Evolutionary conservation across 306 rosid genomes (phyloP).

Genomic region (Carpinus viminea): DNA sequence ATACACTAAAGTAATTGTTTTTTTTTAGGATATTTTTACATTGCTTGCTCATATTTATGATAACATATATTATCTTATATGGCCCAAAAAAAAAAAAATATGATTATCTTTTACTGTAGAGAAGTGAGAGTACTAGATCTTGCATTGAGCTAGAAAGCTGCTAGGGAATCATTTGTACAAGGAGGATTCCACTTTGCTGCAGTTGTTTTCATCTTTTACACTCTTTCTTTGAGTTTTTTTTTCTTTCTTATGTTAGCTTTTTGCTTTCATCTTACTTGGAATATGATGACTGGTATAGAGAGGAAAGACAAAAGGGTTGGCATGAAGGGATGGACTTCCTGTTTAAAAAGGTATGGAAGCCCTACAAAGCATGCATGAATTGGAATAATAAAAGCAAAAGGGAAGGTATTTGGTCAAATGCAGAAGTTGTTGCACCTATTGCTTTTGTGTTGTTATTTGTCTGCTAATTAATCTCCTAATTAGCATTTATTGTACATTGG

Average conservation of each 20-base stretch:
- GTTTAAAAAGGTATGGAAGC: not conserved
- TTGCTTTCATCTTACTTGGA: not conserved
- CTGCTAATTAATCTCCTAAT: constrained; percentile 12
- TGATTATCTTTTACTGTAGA: not conserved
- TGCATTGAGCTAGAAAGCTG: constrained; percentile 11
- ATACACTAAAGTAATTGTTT: no score
- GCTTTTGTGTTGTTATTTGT: constrained; percentile 7
- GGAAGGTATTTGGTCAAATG: constrained; percentile 30
- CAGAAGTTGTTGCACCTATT: constrained; percentile 38
- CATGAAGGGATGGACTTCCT: constrained; percentile 27
- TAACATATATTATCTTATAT: no score
- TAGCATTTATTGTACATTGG: constrained; percentile 4
- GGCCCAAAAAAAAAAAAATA: not conserved
- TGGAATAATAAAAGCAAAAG: constrained; percentile 22
- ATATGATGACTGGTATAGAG: constrained; percentile 5
- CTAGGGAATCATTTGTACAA: constrained; percentile 17
- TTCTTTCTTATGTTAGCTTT: not conserved
- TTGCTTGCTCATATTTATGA: no score
- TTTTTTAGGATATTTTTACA: no score
- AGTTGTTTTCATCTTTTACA: constrained; percentile 22
- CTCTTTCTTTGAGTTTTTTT: not conserved
- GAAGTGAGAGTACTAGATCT: not conserved
- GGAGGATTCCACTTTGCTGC: constrained; percentile 26
- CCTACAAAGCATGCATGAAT: not conserved
- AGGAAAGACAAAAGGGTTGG: constrained; percentile 2